phyloP scores from a whole-genome alignment of 2,329 filamentous ascomycete genomes.

The Apiospora malaysiana region DNA sequence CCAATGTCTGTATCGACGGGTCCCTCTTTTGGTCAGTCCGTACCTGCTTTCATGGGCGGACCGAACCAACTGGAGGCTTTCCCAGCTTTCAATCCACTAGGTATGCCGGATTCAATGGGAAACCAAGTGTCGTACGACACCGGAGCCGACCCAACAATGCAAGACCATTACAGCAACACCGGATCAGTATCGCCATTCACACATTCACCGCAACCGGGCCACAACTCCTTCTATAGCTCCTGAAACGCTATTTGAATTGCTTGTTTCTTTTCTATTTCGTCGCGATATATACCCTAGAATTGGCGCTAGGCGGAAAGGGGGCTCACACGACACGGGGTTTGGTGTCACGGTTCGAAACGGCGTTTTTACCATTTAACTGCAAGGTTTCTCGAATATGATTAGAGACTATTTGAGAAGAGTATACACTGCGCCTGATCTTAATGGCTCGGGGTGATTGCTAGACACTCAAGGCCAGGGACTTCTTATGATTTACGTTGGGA shows the following conservation, averaged over 20 bases:
- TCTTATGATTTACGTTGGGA: neutral
- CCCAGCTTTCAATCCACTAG: constrained; percentile 44
- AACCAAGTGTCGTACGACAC: constrained; percentile 41
- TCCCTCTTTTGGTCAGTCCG: constrained; percentile 33
- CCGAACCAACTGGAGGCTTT: constrained; percentile 44
- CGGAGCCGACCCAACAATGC: constrained; percentile 39
- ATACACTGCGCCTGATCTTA: neutral
- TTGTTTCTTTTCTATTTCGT: neutral
- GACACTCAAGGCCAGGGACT: neutral
- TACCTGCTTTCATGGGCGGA: constrained; percentile 40
- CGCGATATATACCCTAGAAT: constrained; percentile 13
- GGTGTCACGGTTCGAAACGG: neutral
- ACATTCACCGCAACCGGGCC: constrained; percentile 47
- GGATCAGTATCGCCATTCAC: constrained; percentile 51
- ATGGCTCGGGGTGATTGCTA: neutral
- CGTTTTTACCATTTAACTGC: neutral
- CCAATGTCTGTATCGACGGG: constrained; percentile 40
- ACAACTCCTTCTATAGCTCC: constrained; percentile 43
- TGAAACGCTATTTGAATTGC: neutral
- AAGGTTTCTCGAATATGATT: neutral
- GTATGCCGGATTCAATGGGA: constrained; percentile 42
- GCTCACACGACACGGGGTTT: neutral
- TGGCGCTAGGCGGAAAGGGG: constrained; percentile 8
- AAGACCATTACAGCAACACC: constrained; percentile 46
- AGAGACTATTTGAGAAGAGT: neutral